These are phyloP conservation scores for Canna indica DNA, from an alignment of 176 grass and related monocot genomes.

Conservation along the genomic window DNA sequence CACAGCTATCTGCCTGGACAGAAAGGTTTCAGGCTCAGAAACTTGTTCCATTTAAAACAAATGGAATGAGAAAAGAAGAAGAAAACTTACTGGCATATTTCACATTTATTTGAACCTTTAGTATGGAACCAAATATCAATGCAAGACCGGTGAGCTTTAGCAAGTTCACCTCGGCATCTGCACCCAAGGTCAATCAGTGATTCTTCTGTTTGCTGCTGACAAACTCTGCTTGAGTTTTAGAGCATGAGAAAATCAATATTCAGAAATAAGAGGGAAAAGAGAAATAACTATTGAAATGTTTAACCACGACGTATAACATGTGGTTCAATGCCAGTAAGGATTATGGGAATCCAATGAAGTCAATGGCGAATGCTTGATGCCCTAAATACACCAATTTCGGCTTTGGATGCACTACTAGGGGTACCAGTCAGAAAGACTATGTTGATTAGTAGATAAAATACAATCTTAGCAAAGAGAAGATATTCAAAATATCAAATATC, in stretches of 20 bases:
- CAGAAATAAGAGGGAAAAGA: constrained; percentile 2
- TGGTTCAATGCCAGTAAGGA: too few species aligned
- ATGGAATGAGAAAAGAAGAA: neutral
- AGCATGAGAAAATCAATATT: neutral
- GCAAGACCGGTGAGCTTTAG: constrained; percentile 81
- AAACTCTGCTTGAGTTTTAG: constrained; percentile 43
- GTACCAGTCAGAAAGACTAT: too few species aligned
- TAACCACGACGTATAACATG: neutral
- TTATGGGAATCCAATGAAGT: too few species aligned
- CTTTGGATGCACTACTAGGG: too few species aligned
- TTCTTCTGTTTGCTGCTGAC: constrained; percentile 90
- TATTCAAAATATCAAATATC: too few species aligned
- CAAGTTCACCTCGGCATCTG: constrained; percentile 88
- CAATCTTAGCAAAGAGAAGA: too few species aligned
- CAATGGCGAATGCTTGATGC: too few species aligned
- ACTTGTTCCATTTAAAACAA: neutral
- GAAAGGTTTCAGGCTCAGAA: constrained; percentile 19
- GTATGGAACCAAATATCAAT: constrained; percentile 91
- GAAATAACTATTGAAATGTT: neutral
- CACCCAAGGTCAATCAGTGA: constrained; percentile 87
- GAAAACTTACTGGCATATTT: constrained; percentile 97
- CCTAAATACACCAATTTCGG: too few species aligned
- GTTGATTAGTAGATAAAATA: too few species aligned
- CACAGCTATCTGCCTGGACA: constrained; percentile 64
- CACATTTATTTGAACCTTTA: constrained; percentile 93